Evolutionary conservation across 192 early-diverging fungal species (phyloP).

Genomic region (Chytriomyces sp.): DNA sequence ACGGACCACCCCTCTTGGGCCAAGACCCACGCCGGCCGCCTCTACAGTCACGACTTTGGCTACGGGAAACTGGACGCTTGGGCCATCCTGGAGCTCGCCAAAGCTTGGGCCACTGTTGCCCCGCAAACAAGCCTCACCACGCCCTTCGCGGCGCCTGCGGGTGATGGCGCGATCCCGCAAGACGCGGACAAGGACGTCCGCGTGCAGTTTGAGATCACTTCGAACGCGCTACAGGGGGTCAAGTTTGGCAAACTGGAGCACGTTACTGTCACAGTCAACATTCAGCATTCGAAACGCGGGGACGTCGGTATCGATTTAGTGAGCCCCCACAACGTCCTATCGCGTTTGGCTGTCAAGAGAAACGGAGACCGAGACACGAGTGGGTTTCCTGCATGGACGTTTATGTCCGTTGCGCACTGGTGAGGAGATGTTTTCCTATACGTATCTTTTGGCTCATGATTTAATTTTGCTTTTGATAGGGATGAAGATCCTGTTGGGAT

Average conservation of each 20-base stretch:
- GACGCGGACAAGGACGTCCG: constrained; percentile 11
- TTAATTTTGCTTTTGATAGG: constrained; percentile 51
- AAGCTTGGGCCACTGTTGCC: constrained; percentile 62
- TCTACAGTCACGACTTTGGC: constrained; percentile 91
- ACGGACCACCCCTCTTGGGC: constrained; percentile 75
- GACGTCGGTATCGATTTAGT: constrained; percentile 84
- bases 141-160: neutral
- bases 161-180: constrained; percentile 53
- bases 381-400: constrained; percentile 87
- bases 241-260: constrained; percentile 75
- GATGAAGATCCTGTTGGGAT: constrained; percentile 83
- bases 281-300: constrained; percentile 79
- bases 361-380: constrained; percentile 62
- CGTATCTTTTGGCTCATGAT: neutral
- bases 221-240: neutral
- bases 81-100: constrained; percentile 77
- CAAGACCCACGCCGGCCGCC: constrained; percentile 65
- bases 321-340: constrained; percentile 71
- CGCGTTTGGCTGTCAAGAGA: constrained; percentile 67
- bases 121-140: constrained; percentile 64
- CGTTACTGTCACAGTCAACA: constrained; percentile 81
- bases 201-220: neutral
- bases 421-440: constrained; percentile 39
- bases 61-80: constrained; percentile 92
- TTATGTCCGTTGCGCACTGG: constrained; percentile 97